These are phyloP conservation scores for Noccaea caerulescens DNA, from an alignment of 345 rosid species.

Conservation along the genomic window DNA sequence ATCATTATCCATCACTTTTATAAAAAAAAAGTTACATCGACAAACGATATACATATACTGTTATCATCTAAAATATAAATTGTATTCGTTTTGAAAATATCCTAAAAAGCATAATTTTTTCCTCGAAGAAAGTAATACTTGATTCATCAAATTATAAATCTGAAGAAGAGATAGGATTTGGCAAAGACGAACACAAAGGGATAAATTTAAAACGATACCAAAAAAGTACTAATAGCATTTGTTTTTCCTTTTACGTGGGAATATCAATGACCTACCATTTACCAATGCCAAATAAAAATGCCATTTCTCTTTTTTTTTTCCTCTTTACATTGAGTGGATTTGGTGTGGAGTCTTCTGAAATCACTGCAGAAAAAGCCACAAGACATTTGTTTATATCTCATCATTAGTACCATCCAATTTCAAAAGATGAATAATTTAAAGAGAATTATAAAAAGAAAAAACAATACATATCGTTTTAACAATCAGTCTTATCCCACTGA, in stretches of 20 bases:
- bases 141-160: neutral
- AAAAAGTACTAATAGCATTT: conserved; percentile 25
- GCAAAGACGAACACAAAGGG: conserved; percentile 19
- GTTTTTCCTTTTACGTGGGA: conserved; percentile 33
- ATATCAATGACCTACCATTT: conserved; percentile 31
- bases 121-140: neutral
- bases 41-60: neutral
- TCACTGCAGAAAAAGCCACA: conserved; percentile 43
- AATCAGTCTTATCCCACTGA: conserved; percentile 43
- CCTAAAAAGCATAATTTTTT: neutral
- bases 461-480: neutral
- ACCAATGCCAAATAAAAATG: conserved; percentile 19
- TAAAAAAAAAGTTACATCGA: neutral
- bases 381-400: conserved; percentile 39
- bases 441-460: conserved; percentile 6
- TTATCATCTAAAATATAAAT: neutral
- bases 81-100: neutral
- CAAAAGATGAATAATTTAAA: conserved; percentile 38
- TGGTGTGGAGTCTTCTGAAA: conserved; percentile 45
- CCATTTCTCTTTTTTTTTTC: neutral
- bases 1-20: neutral
- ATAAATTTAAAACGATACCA: neutral
- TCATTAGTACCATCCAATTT: conserved; percentile 41
- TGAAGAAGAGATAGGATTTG: conserved; percentile 13
- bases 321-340: conserved; percentile 37